These are phyloP conservation scores for Mollisiaceae sp. DNA, from an alignment of 2,329 filamentous ascomycete genomes.

Conservation along the genomic window DNA sequence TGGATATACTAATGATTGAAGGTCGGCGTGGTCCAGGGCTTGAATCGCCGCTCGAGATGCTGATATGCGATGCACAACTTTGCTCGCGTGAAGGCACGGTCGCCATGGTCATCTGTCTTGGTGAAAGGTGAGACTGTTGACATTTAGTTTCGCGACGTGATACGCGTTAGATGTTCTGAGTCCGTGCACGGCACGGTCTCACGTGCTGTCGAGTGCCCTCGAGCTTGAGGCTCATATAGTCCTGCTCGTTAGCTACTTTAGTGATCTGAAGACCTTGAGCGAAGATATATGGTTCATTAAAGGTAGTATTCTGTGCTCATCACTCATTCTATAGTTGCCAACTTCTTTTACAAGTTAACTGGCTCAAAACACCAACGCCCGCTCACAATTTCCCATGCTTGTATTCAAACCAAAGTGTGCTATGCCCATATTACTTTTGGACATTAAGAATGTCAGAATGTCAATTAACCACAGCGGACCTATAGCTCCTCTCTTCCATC, in stretches of 20 bases:
- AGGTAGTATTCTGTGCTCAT: not conserved
- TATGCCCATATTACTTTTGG: constrained; percentile 5
- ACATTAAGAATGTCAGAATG: not conserved
- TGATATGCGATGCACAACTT: not conserved
- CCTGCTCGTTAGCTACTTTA: no score
- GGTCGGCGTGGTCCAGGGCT: not conserved
- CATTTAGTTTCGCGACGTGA: not conserved
- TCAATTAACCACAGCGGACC: not conserved
- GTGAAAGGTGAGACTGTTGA: not conserved
- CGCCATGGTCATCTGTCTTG: not conserved
- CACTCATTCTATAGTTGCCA: not conserved
- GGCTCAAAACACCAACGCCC: not conserved
- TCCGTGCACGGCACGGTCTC: not conserved
- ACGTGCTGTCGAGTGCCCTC: not conserved
- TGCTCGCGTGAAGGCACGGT: not conserved
- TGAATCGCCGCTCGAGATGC: not conserved
- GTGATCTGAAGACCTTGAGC: no score
- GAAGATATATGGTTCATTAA: not conserved
- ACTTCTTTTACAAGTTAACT: no score
- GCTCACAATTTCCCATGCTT: not conserved
- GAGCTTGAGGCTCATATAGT: not conserved
- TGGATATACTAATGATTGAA: constrained; percentile 11
- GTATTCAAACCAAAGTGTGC: not conserved
- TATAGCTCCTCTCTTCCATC: constrained; percentile 16
- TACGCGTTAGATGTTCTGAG: not conserved